phyloP scores from a whole-genome alignment of 129 eudicot species.

The Centella asiatica region DNA sequence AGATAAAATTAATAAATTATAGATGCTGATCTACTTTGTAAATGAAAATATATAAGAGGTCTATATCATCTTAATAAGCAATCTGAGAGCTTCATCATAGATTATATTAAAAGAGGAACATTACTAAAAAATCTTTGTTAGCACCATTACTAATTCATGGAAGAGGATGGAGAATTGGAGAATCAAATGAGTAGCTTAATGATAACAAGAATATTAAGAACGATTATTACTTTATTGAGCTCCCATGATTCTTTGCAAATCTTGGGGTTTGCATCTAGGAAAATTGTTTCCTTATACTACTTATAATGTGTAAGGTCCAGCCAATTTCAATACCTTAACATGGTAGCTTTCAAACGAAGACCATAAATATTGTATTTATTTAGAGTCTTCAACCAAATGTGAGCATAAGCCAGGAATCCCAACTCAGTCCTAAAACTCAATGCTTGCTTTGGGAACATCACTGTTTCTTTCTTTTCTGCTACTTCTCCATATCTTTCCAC shows the following conservation, averaged over 20 bases:
- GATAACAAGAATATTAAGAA: too few relatives aligned
- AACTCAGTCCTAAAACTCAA: too few relatives aligned
- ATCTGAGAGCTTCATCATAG: background rate
- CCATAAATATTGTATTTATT: too few relatives aligned
- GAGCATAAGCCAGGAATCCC: too few relatives aligned
- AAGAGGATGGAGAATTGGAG: background rate
- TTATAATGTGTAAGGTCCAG: too few relatives aligned
- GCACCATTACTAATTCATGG: background rate
- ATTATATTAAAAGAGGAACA: background rate
- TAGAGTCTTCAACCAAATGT: too few relatives aligned
- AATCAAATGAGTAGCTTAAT: too few relatives aligned
- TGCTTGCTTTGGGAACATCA: too few relatives aligned
- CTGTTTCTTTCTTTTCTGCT: too few relatives aligned
- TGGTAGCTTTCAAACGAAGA: background rate
- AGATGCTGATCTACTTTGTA: background rate
- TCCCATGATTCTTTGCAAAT: background rate
- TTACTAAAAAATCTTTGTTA: background rate
- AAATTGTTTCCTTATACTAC: too few relatives aligned
- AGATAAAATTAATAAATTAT: too few relatives aligned
- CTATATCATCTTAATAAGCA: background rate
- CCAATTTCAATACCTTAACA: background rate
- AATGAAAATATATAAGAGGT: background rate
- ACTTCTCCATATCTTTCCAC: too few relatives aligned
- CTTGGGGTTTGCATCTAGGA: background rate
- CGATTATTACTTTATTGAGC: background rate